Conservation (phyloP, 163 green algal genomes). For the Chlorella variabilis region DNA sequence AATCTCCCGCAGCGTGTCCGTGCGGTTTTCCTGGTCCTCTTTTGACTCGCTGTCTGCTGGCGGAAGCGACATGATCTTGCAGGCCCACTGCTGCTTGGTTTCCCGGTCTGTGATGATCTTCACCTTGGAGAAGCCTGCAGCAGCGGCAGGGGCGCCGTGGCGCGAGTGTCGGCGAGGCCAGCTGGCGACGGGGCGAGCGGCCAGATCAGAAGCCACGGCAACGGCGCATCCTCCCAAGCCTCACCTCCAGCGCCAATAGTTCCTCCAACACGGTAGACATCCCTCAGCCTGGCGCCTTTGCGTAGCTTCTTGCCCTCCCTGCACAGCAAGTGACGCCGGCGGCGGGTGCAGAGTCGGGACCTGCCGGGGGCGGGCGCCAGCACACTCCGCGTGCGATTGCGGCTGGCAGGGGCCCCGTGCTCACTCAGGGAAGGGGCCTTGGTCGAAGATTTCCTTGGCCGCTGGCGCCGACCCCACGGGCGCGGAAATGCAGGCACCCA, state of each 20-base stretch:
- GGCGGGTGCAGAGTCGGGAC: too few relatives aligned
- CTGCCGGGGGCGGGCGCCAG: too few relatives aligned
- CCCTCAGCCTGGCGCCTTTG: not conserved
- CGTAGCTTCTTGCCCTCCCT: conserved; percentile 2
- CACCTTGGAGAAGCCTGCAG: conserved; percentile 19
- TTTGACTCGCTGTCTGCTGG: not conserved
- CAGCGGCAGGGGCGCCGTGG: too few relatives aligned
- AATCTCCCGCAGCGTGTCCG: conserved; percentile 64
- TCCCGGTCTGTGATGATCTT: not conserved
- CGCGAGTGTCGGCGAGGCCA: too few relatives aligned
- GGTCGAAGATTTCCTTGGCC: too few relatives aligned
- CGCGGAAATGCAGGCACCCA: not conserved
- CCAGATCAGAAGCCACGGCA: too few relatives aligned
- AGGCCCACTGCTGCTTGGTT: conserved; percentile 10
- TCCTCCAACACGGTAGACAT: not conserved
- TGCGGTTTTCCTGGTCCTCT: not conserved
- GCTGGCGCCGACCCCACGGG: not conserved
- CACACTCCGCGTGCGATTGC: too few relatives aligned
- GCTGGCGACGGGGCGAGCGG: too few relatives aligned
- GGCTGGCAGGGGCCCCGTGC: too few relatives aligned
- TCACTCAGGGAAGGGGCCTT: not conserved
- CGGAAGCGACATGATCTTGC: conserved; percentile 23
- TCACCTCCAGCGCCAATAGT: not conserved
- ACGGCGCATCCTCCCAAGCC: too few relatives aligned
- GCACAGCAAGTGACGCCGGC: not conserved